These are phyloP conservation scores for Albophoma yamanashiensis DNA, from an alignment of 2,329 filamentous ascomycete species.

Conservation along the genomic window DNA sequence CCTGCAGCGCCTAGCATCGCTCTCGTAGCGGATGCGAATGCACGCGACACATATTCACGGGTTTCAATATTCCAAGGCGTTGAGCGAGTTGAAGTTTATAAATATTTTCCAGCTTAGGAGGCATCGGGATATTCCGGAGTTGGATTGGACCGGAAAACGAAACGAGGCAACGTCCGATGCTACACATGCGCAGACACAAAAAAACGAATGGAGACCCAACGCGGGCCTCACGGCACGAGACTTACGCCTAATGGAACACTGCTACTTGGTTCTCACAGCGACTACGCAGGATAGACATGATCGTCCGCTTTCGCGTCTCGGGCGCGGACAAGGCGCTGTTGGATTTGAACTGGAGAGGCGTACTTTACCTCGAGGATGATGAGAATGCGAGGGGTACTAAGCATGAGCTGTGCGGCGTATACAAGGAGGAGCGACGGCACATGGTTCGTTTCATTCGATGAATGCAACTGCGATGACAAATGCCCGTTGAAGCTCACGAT, in stretches of 20 bases:
- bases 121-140: not conserved
- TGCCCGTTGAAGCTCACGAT: not conserved
- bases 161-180: not conserved
- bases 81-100: not conserved
- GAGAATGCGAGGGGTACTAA: not conserved
- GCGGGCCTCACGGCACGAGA: slow-evolving; percentile 2
- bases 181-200: not conserved
- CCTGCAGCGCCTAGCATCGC: slow-evolving; percentile 28
- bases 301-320: not conserved
- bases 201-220: not conserved
- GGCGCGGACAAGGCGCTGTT: too few relatives aligned
- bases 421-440: not conserved
- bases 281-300: not conserved
- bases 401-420: not conserved
- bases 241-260: not conserved
- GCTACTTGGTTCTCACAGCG: not conserved
- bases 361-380: not conserved
- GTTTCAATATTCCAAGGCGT: slow-evolving; percentile 1
- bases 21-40: slow-evolving; percentile 7
- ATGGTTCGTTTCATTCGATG: not conserved
- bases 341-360: not conserved
- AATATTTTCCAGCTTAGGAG: not conserved
- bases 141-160: not conserved
- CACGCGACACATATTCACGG: not conserved
- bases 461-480: not conserved